Conservation (phyloP, 768 basidiomycete genomes). For the Lactarius hengduanensis region DNA sequence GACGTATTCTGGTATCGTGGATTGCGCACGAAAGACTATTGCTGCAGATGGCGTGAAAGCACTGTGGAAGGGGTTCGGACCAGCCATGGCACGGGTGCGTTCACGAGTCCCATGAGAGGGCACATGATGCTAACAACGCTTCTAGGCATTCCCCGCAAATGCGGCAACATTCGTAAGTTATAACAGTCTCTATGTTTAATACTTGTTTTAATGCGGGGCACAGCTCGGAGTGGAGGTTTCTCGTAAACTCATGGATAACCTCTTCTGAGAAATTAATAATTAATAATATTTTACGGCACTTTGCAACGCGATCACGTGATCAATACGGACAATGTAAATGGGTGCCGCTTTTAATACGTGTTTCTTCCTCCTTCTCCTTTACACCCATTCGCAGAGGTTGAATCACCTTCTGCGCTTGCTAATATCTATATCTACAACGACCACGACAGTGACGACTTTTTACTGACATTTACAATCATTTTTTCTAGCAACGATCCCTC, state of each 20-base stretch:
- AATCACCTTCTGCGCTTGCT: conserved; percentile 6
- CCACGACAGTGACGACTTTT: conserved; percentile 14
- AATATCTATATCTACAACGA: not conserved
- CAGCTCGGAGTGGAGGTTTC: conserved; percentile 93
- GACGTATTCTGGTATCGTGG: conserved; percentile 92
- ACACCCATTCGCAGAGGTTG: conserved; percentile 13
- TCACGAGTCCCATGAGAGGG: not conserved
- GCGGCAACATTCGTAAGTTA: conserved; percentile 85
- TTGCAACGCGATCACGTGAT: conserved; percentile 20
- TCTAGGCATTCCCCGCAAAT: conserved; percentile 95
- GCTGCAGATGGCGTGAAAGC: conserved; percentile 83
- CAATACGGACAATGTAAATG: not conserved
- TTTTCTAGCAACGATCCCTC: conserved; percentile 15
- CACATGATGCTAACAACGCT: conserved; percentile 3
- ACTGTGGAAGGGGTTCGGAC: conserved; percentile 96
- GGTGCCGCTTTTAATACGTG: not conserved
- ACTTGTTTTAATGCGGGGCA: conserved; percentile 20
- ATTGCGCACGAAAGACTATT: conserved; percentile 91
- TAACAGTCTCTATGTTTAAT: not conserved
- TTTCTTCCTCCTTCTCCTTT: conserved; percentile 11
- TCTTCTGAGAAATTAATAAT: conserved; percentile 43
- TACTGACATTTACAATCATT: conserved; percentile 17
- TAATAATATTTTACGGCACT: not conserved
- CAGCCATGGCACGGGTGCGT: conserved; percentile 89
- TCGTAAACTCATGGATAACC: conserved; percentile 72